A percentile compares a stretch with the other conserved stretches of the same genome.
Conservation (phyloP, 345 rosid species). For the Clarkia xantiana region DNA sequence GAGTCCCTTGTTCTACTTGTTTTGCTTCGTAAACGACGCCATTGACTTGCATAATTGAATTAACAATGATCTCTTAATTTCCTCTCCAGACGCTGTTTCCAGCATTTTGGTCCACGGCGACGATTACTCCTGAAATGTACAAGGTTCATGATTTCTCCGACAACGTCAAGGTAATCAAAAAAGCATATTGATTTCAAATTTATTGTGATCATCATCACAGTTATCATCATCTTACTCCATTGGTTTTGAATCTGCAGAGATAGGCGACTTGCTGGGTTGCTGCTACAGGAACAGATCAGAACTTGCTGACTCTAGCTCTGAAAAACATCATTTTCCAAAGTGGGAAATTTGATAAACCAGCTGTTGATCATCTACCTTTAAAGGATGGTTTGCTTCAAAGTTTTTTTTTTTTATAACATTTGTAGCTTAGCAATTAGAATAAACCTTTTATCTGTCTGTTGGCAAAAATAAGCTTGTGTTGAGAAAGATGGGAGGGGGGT, state of each 20-base stretch:
- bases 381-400: constrained; percentile 17
- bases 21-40: neutral
- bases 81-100: constrained; percentile 44
- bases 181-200: no score
- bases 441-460: constrained; percentile 10
- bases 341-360: constrained; percentile 12
- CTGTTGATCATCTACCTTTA: constrained; percentile 15
- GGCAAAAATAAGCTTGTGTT: constrained; percentile 22
- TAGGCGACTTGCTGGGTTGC: neutral
- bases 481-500: constrained; percentile 11
- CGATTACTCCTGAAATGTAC: constrained; percentile 41
- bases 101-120: constrained; percentile 53
- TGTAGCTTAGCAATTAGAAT: constrained; percentile 15
- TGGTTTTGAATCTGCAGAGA: neutral
- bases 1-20: constrained; percentile 12
- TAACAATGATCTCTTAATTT: neutral
- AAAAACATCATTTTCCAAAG: constrained; percentile 16
- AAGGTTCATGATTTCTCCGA: constrained; percentile 44
- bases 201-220: no score
- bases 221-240: neutral
- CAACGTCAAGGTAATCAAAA: constrained; percentile 34
- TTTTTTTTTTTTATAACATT: constrained; percentile 10
- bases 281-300: neutral
- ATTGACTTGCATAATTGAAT: neutral
- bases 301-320: constrained; percentile 2